Conservation (phyloP, 2,329 filamentous ascomycete genomes). For the Calonectria hawksworthii region DNA sequence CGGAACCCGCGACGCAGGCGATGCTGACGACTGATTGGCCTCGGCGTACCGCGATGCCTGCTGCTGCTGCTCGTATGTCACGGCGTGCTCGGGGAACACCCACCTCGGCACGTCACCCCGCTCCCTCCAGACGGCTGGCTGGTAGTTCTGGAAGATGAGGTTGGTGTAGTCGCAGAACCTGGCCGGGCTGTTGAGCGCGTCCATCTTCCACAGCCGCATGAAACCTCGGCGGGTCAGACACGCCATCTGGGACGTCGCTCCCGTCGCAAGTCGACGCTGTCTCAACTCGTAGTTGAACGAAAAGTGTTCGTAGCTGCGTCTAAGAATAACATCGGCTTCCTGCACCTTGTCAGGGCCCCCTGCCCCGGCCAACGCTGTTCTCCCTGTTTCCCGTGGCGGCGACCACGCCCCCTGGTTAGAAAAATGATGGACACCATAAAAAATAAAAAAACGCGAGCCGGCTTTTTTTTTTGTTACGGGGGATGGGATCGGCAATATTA, state of each 20-base stretch:
- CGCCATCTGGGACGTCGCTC: not conserved
- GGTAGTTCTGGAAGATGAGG: conserved; percentile 17
- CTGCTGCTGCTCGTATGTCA: not conserved
- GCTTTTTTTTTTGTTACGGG: too few species aligned
- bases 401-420: not conserved
- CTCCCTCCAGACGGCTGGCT: conserved; percentile 10
- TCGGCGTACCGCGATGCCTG: not conserved
- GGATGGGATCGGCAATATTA: not conserved
- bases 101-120: conserved; percentile 9
- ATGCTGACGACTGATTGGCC: not conserved
- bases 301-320: not conserved
- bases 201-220: conserved; percentile 12
- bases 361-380: not conserved
- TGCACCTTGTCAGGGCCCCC: not conserved
- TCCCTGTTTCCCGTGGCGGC: not conserved
- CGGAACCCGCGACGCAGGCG: not conserved
- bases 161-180: not conserved
- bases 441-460: not conserved
- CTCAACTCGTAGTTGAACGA: conserved; percentile 5
- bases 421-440: too few species aligned
- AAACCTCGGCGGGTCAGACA: conserved; percentile 14
- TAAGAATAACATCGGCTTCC: conserved; percentile 6
- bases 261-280: not conserved
- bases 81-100: not conserved
- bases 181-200: not conserved